Conservation (phyloP, 2,329 filamentous ascomycete species). For the Endothia cerciana region DNA sequence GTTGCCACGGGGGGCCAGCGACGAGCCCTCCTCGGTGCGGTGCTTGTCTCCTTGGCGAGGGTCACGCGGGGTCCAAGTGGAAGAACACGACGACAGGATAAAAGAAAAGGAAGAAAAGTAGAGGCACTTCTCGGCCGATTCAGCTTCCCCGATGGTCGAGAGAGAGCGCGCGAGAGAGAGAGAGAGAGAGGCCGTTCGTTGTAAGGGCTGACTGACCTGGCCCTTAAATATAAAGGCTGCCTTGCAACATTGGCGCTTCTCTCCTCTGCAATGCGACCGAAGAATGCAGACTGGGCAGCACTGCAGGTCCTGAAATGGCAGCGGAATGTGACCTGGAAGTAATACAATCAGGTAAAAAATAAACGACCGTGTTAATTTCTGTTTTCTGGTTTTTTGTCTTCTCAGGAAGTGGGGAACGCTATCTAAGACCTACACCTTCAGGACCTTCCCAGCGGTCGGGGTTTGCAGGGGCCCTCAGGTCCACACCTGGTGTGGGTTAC, state of each 20-base stretch:
- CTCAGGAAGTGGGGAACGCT: constrained; percentile 1
- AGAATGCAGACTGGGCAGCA: background rate
- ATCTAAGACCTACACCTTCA: background rate
- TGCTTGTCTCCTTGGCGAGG: background rate
- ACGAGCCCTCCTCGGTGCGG: background rate
- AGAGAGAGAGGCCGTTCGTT: too few species aligned
- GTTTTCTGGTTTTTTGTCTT: background rate
- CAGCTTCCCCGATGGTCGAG: background rate
- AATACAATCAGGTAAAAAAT: too few species aligned
- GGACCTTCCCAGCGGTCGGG: background rate
- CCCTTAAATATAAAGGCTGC: background rate
- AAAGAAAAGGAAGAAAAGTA: background rate
- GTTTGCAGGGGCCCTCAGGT: background rate
- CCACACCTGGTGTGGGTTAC: background rate
- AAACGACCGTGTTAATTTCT: too few species aligned
- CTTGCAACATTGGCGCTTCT: background rate
- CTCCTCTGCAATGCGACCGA: background rate
- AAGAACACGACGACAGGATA: background rate
- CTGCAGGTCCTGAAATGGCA: background rate
- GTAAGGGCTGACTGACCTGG: too few species aligned
- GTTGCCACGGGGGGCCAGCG: too few species aligned
- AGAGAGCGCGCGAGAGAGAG: too few species aligned
- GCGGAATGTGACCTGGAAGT: background rate
- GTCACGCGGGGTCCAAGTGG: background rate
- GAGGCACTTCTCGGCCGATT: background rate